Conservation (phyloP, 2,329 filamentous ascomycete genomes). For the Hypoxylon sp. region DNA sequence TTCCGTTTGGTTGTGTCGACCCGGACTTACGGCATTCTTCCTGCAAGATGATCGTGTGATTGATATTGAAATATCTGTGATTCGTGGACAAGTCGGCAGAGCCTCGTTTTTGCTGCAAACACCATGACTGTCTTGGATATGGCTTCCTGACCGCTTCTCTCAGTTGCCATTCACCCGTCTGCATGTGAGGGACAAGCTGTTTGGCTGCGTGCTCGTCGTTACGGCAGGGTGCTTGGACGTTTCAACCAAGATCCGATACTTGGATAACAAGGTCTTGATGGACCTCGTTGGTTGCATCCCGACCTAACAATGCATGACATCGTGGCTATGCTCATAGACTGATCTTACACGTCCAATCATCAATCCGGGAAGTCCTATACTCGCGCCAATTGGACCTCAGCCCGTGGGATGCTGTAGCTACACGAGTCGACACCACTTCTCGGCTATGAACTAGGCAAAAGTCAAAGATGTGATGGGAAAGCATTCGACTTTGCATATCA, state of each 20-base stretch:
- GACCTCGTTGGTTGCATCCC: conserved; percentile 34
- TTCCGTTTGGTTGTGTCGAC: conserved; percentile 39
- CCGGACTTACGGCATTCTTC: conserved; percentile 43
- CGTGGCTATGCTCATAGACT: conserved; percentile 47
- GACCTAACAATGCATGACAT: conserved; percentile 43
- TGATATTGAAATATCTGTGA: conserved; percentile 34
- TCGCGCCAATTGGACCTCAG: conserved; percentile 32
- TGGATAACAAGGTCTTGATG: conserved; percentile 34
- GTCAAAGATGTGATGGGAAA: conserved; percentile 24
- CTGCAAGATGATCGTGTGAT: conserved; percentile 48
- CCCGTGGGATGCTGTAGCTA: conserved; percentile 27
- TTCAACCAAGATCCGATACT: conserved; percentile 44
- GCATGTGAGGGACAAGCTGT: conserved; percentile 36
- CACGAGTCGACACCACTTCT: conserved; percentile 23
- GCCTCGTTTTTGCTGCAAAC: conserved; percentile 39
- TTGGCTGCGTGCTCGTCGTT: conserved; percentile 31
- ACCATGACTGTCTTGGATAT: conserved; percentile 23
- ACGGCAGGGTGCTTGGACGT: conserved; percentile 32
- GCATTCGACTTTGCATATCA: conserved; percentile 10
- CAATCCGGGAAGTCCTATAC: conserved; percentile 21
- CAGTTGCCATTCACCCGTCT: conserved; percentile 33
- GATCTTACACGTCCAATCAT: conserved; percentile 43
- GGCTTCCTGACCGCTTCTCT: conserved; percentile 42
- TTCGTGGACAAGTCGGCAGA: conserved; percentile 35
- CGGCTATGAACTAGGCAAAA: conserved; percentile 33